Conservation (phyloP, 805 yeast genomes). For the Metschnikowia bowlesiae region DNA sequence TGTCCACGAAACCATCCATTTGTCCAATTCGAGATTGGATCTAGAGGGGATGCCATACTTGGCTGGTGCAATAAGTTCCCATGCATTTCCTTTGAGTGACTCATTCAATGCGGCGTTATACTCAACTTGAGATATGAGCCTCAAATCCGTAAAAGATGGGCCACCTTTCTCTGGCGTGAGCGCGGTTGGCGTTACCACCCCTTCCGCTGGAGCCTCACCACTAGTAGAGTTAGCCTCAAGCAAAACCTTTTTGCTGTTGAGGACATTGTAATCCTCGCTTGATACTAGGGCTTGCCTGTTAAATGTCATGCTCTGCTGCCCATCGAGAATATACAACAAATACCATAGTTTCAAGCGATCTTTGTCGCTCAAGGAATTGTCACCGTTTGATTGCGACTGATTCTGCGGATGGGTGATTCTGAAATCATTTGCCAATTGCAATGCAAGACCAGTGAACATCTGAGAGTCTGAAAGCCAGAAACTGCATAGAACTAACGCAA, state of each 20-base stretch:
- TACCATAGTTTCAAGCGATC: conserved; percentile 63
- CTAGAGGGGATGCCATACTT: conserved; percentile 66
- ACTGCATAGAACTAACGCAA: conserved; percentile 61
- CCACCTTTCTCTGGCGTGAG: not conserved
- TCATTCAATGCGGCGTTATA: conserved; percentile 60
- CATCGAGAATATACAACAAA: conserved; percentile 59
- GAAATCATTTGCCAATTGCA: conserved; percentile 58
- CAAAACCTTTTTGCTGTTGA: conserved; percentile 39
- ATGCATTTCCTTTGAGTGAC: conserved; percentile 54
- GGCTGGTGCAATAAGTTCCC: conserved; percentile 58
- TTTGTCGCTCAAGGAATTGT: conserved; percentile 15
- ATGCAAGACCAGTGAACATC: conserved; percentile 61
- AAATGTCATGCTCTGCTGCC: conserved; percentile 61
- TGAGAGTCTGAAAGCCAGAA: conserved; percentile 66
- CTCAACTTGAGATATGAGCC: conserved; percentile 63
- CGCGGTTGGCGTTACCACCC: not conserved
- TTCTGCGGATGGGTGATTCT: not conserved
- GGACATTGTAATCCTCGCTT: conserved; percentile 41
- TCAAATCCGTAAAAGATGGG: conserved; percentile 40
- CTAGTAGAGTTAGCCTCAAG: not conserved
- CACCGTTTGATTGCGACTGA: conserved; percentile 34
- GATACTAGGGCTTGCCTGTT: conserved; percentile 55
- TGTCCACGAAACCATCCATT: conserved; percentile 81
- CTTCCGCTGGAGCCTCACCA: not conserved
- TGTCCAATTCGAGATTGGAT: conserved; percentile 61